These are phyloP conservation scores for Bothriochloa decipiens DNA, from an alignment of 176 grass and related monocot genomes.

Conservation along the genomic window DNA sequence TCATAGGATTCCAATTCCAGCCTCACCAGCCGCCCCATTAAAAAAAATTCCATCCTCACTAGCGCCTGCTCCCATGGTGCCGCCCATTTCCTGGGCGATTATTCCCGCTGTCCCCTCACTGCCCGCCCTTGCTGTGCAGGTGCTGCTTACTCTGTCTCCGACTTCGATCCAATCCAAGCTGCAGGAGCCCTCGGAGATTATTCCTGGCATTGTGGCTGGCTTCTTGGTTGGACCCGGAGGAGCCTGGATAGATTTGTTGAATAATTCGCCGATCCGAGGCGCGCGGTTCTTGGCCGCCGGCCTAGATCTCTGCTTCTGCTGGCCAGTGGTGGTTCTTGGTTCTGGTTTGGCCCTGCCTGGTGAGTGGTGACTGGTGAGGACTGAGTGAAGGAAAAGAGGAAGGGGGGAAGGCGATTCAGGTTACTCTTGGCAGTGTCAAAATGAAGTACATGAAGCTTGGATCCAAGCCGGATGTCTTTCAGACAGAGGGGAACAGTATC, in stretches of 20 bases:
- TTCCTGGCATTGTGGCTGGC: slow-evolving; percentile 41
- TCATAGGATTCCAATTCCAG: slow-evolving; percentile 12
- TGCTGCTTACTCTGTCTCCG: slow-evolving; percentile 16
- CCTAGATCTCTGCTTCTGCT: slow-evolving; percentile 39
- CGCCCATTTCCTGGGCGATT: slow-evolving; percentile 64
- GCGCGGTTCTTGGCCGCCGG: slow-evolving; percentile 8
- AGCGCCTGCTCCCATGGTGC: slow-evolving; percentile 66
- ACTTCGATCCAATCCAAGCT: slow-evolving; percentile 36
- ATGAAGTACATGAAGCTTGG: slow-evolving; percentile 99
- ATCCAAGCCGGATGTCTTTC: slow-evolving; percentile 95
- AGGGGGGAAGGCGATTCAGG: neutral
- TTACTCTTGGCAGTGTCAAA: slow-evolving; percentile 42
- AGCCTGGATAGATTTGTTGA: slow-evolving; percentile 44
- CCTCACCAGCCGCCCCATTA: slow-evolving; percentile 21
- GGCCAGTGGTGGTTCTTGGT: slow-evolving; percentile 1
- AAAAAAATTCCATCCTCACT: slow-evolving; percentile 60
- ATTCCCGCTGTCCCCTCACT: slow-evolving; percentile 73
- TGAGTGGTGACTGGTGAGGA: neutral
- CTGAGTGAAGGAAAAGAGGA: neutral
- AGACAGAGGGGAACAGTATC: slow-evolving; percentile 74
- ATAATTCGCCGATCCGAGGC: slow-evolving; percentile 47
- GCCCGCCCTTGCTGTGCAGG: slow-evolving; percentile 58
- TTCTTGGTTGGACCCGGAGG: slow-evolving; percentile 13
- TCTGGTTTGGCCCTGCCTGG: slow-evolving; percentile 22
- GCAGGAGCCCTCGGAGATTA: slow-evolving; percentile 35